Percentiles rank a stretch among this genome's conserved stretches.
Conservation (phyloP, 768 basidiomycete species). For the Lyophyllum shimeji region DNA sequence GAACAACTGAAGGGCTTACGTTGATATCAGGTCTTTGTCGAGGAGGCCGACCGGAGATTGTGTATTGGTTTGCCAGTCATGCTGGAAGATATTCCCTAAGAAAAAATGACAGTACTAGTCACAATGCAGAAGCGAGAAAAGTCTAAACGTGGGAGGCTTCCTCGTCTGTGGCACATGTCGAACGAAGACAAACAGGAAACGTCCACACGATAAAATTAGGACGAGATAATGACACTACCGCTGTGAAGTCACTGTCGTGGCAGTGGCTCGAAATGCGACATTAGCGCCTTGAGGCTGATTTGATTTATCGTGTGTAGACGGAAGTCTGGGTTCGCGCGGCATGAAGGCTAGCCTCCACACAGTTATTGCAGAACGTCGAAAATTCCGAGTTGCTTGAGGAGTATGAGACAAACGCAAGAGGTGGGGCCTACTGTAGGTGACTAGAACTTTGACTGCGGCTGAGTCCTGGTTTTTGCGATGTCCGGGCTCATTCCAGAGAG, state of each 20-base stretch:
- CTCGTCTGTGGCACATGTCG: too few species aligned
- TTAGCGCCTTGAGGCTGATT: constrained; percentile 27
- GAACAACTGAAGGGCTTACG: too few species aligned
- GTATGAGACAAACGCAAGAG: constrained; percentile 39
- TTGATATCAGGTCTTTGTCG: too few species aligned
- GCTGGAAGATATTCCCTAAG: too few species aligned
- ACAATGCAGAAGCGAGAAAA: too few species aligned
- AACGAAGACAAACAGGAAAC: too few species aligned
- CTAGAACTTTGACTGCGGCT: constrained; percentile 32
- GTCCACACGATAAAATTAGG: too few species aligned
- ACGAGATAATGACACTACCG: too few species aligned
- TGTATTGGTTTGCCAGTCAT: too few species aligned
- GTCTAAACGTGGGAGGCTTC: too few species aligned
- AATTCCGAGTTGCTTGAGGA: constrained; percentile 34
- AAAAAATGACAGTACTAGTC: too few species aligned
- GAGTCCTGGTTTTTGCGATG: neutral
- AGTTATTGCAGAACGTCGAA: constrained; percentile 21
- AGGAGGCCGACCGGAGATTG: too few species aligned
- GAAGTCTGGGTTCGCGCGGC: constrained; percentile 23
- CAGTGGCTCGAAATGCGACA: constrained; percentile 20
- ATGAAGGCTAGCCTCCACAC: constrained; percentile 24
- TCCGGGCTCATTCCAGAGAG: constrained; percentile 21
- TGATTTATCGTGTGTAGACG: constrained; percentile 16
- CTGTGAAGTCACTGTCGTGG: neutral
- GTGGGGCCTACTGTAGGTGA: constrained; percentile 31